Percentiles rank a stretch among this genome's conserved stretches.
Conservation (phyloP, 345 rosid genomes). For the Reutealis trisperma region DNA sequence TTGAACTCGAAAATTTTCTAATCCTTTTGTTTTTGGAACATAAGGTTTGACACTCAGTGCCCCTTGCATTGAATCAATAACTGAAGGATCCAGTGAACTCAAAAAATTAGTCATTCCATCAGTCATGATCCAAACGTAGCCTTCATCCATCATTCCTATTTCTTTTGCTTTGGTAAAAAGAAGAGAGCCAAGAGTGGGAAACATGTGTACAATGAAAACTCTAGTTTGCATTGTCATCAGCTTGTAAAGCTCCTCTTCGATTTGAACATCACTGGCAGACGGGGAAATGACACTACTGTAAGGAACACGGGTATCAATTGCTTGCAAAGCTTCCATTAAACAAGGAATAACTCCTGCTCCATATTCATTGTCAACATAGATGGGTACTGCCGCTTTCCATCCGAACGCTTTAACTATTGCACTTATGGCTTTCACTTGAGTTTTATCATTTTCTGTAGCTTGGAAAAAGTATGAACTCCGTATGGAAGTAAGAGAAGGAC, state of each 20-base stretch:
- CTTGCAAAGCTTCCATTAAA: slow-evolving; percentile 33
- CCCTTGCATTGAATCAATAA: slow-evolving; percentile 39
- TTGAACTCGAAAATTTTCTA: slow-evolving; percentile 24
- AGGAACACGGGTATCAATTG: slow-evolving; percentile 21
- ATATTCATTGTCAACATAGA: slow-evolving; percentile 41
- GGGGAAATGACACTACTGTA: slow-evolving; percentile 27
- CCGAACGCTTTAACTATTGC: slow-evolving; percentile 30
- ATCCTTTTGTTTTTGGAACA: slow-evolving; percentile 18
- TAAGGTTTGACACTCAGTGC: slow-evolving; percentile 36
- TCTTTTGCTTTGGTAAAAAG: slow-evolving; percentile 29
- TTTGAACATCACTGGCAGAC: slow-evolving; percentile 17
- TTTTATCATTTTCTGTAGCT: slow-evolving; percentile 39
- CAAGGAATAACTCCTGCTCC: slow-evolving; percentile 37
- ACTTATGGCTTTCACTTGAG: slow-evolving; percentile 41
- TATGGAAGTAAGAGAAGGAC: slow-evolving; percentile 33
- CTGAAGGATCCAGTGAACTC: not conserved
- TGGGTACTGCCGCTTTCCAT: slow-evolving; percentile 40
- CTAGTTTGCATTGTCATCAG: slow-evolving; percentile 36
- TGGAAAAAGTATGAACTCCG: slow-evolving; percentile 38
- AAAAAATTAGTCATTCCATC: slow-evolving; percentile 18
- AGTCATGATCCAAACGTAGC: slow-evolving; percentile 45
- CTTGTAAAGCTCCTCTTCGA: slow-evolving; percentile 26
- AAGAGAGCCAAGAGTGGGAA: slow-evolving; percentile 27
- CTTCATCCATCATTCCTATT: slow-evolving; percentile 35
- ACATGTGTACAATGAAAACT: slow-evolving; percentile 47